Base-by-base conservation (phyloP, 225 moss, liverwort and hornwort genomes). In the Thuidium tamariscinum region DNA sequence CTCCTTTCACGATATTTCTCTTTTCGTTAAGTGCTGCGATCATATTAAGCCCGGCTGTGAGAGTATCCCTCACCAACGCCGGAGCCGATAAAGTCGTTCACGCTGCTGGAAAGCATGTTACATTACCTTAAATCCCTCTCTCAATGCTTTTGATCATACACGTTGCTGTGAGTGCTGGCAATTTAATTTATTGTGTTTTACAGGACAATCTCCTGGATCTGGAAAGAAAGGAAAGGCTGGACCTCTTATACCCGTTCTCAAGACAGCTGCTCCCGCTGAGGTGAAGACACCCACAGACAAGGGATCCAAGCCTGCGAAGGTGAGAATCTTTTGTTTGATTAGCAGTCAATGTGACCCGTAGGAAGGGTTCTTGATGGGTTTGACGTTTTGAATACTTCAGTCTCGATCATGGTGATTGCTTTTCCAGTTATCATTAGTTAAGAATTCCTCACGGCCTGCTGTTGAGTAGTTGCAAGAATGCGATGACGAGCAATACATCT, bases 261-360 rank as follows among this genome's bases (percentile, higher is more conserved):
- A 93, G 67, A 74, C 70, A 29, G 83, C 61, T 71, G 73, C 79
- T 77, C 71, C 89, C 17, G 90, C 82, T 61, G 88, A 92, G 32
- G 74, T 75, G 80, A 93, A 89, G 84, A 91, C 92, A 12, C 92
- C 91, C 27, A 59, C 83, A 32, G 90, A 90, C 16, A 87, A 90
- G 69, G 81, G 62, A 65, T 48, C 39, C 10, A 92, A 92, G 83
- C 70, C 84, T 73, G 86, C 76, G 2, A 93, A 89, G 88, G 88
- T 93, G 74, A 78, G 82, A 30, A 61, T 36, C 15, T 73, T 59
- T 67, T 4, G 21, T 65, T 49, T 13, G 56, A 27, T 64, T 71
- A 46, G 34, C 13, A 81, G 41, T 83, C 12, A 7, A 77, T 63
- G 34, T 17, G 19, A 34, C 25, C 7, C n/a, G 20, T 11, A 34